Conservation (phyloP, 768 basidiomycete species). For the Dendrothele bispora region DNA sequence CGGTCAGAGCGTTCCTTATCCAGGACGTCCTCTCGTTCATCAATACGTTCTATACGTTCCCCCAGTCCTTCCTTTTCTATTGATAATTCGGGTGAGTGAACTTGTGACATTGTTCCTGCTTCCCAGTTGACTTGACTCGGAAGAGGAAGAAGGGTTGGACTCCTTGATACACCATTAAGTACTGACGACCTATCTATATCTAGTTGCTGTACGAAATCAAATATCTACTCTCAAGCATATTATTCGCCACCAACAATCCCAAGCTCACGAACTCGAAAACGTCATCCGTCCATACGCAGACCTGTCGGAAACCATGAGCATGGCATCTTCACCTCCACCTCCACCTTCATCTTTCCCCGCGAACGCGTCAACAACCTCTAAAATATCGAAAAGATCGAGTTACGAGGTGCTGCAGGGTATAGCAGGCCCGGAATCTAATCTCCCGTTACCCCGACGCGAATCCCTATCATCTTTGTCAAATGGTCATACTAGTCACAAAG, state of each 20-base stretch:
- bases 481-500: no score
- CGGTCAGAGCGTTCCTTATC: no score
- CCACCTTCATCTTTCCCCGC: constrained; percentile 29
- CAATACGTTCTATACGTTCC: constrained; percentile 47
- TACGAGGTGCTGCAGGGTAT: constrained; percentile 70
- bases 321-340: constrained; percentile 36
- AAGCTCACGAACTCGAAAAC: constrained; percentile 69
- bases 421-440: constrained; percentile 73
- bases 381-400: constrained; percentile 63
- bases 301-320: constrained; percentile 36
- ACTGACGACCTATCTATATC: constrained; percentile 20
- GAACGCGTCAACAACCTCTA: constrained; percentile 35
- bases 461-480: no score
- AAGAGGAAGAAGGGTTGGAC: constrained; percentile 3
- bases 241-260: constrained; percentile 83
- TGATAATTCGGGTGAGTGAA: constrained; percentile 69
- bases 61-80: constrained; percentile 56
- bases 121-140: no score
- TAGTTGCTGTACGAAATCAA: constrained; percentile 76
- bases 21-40: constrained; percentile 50
- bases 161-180: constrained; percentile 20
- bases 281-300: constrained; percentile 60
- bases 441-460: constrained; percentile 69
- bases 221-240: constrained; percentile 81
- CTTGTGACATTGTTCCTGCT: constrained; percentile 5